Conservation (phyloP, 768 basidiomycete genomes). For the Suillus subalutaceus region DNA sequence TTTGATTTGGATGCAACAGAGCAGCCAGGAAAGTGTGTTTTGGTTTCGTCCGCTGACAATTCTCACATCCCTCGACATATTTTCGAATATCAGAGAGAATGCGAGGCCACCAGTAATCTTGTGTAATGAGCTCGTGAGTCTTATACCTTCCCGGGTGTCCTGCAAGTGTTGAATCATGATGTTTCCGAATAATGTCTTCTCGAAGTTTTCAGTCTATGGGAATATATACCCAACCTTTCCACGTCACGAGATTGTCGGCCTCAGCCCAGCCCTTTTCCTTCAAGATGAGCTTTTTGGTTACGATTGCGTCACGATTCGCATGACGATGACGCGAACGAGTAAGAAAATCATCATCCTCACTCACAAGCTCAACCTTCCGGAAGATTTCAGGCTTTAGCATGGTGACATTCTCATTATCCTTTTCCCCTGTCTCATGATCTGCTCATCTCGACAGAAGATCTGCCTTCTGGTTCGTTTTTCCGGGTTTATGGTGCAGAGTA, state of each 20-base stretch:
- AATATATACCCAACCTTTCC: conserved; percentile 22
- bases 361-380: background rate
- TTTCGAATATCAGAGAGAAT: conserved; percentile 11
- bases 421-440: conserved; percentile 19
- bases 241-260: background rate
- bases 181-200: background rate
- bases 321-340: background rate
- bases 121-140: conserved; percentile 16
- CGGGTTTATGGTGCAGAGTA: conserved; percentile 33
- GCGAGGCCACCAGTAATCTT: conserved; percentile 23
- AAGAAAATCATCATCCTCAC: background rate
- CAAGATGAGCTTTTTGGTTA: background rate
- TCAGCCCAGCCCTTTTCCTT: background rate
- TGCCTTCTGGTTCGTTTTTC: conserved; percentile 22
- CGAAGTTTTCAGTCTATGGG: conserved; percentile 7
- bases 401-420: conserved; percentile 23
- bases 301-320: background rate
- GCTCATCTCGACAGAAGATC: conserved; percentile 32
- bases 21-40: conserved; percentile 22
- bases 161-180: background rate
- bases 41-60: conserved; percentile 9
- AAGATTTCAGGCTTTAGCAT: conserved; percentile 21
- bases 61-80: conserved; percentile 17
- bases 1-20: conserved; percentile 35
- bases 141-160: conserved; percentile 7